Evolutionary conservation across 2,329 filamentous ascomycete species (phyloP).

Genomic region (Sordariomycetes sp.): DNA sequence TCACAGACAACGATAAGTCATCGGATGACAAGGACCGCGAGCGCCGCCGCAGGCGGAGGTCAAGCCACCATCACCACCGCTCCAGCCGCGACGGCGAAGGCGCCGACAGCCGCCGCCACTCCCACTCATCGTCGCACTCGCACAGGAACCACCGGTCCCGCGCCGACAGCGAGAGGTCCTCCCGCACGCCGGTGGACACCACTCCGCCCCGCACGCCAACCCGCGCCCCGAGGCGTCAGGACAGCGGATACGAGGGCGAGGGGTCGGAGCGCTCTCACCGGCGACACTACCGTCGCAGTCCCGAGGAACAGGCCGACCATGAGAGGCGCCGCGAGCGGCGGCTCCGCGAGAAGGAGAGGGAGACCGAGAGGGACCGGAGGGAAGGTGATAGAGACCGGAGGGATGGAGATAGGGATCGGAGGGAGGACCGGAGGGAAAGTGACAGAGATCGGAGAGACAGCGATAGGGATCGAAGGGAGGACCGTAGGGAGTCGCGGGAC

Average conservation of each 20-base stretch:
- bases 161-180: constrained; percentile 15
- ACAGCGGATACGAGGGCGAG: not conserved
- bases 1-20: constrained; percentile 30
- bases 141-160: constrained; percentile 6
- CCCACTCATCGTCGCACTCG: not conserved
- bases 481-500: not conserved
- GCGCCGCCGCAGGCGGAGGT: constrained; percentile 3
- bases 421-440: constrained; percentile 28
- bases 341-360: constrained; percentile 4
- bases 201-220: not conserved
- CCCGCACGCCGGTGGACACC: constrained; percentile 8
- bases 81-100: constrained; percentile 5
- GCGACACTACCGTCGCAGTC: constrained; percentile 24
- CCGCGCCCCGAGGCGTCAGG: constrained; percentile 6
- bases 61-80: constrained; percentile 1
- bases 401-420: constrained; percentile 16
- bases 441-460: constrained; percentile 1
- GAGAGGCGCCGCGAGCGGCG: constrained; percentile 38
- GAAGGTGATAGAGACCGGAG: not conserved
- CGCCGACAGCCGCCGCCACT: constrained; percentile 5
- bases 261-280: not conserved
- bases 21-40: constrained; percentile 20
- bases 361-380: not conserved
- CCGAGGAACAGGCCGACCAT: constrained; percentile 38
- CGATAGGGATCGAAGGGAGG: not conserved